Conservation (phyloP, 257 asterid species). For the Striga asiatica region DNA sequence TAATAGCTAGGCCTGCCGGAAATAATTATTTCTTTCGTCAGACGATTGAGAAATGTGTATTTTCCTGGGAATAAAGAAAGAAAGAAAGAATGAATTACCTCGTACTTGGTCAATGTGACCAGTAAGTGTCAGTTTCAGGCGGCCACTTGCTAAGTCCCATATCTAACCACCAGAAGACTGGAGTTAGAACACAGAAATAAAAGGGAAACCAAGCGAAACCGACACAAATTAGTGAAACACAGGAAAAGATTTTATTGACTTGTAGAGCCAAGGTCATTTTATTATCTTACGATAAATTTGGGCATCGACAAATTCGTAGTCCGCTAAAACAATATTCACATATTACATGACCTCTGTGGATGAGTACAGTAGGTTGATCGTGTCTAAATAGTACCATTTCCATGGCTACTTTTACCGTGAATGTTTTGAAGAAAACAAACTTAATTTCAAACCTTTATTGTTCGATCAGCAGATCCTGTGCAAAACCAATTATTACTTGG, state of each 20-base stretch:
- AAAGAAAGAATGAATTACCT: conserved; percentile 49
- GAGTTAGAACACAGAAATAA: not conserved
- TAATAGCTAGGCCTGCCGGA: conserved; percentile 74
- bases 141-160: conserved; percentile 91
- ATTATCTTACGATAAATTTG: not conserved
- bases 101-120: conserved; percentile 88
- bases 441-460: conserved; percentile 55
- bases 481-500: conserved; percentile 88
- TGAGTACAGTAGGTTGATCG: not conserved
- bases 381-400: not conserved
- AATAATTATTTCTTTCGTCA: conserved; percentile 1
- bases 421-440: not conserved
- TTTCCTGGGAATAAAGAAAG: no score
- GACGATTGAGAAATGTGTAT: no score
- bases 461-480: conserved; percentile 93
- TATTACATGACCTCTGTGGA: not conserved
- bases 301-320: not conserved
- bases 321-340: not conserved
- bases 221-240: not conserved
- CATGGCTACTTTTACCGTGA: not conserved
- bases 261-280: not conserved
- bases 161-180: conserved; percentile 36
- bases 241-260: not conserved
- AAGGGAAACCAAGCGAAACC: not conserved
- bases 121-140: conserved; percentile 75